Conservation (phyloP, 257 asterid genomes). For the Rehmannia glutinosa region DNA sequence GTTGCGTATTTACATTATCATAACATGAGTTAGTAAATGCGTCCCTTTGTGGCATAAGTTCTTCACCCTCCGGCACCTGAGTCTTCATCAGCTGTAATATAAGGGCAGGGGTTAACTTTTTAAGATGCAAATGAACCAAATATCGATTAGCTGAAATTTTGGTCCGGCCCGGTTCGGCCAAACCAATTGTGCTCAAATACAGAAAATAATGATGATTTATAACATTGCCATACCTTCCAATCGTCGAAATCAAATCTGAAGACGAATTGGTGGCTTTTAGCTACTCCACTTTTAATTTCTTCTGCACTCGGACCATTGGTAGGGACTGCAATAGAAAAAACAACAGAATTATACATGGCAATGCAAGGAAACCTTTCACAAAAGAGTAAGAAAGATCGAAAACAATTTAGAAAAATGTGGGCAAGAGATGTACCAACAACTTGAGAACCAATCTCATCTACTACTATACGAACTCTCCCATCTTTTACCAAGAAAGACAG, state of each 20-base stretch:
- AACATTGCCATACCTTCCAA: conserved; percentile 41
- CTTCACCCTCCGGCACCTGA: conserved; percentile 37
- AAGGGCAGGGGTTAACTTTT: background rate
- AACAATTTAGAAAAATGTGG: background rate
- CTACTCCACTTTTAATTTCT: conserved; percentile 33
- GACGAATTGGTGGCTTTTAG: conserved; percentile 33
- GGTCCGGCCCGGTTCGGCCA: too few species aligned
- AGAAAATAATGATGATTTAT: background rate
- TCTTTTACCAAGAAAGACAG: conserved; percentile 61
- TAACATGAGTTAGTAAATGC: background rate
- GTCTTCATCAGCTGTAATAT: conserved; percentile 35
- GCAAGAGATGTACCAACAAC: conserved; percentile 27
- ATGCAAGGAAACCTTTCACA: too few species aligned
- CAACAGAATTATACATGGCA: background rate
- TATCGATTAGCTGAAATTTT: too few species aligned
- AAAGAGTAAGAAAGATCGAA: background rate
- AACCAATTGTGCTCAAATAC: too few species aligned
- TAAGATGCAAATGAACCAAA: background rate
- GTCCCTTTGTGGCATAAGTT: conserved; percentile 41
- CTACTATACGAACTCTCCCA: conserved; percentile 36
- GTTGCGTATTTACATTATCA: conserved; percentile 8
- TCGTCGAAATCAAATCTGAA: conserved; percentile 49
- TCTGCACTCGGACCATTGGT: conserved; percentile 39
- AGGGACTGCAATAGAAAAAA: conserved; percentile 33
- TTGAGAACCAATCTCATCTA: conserved; percentile 44